Evolutionary conservation across 1,284 basidiomycete genomes (phyloP).

Genomic region (Sporisorium sorghi): DNA sequence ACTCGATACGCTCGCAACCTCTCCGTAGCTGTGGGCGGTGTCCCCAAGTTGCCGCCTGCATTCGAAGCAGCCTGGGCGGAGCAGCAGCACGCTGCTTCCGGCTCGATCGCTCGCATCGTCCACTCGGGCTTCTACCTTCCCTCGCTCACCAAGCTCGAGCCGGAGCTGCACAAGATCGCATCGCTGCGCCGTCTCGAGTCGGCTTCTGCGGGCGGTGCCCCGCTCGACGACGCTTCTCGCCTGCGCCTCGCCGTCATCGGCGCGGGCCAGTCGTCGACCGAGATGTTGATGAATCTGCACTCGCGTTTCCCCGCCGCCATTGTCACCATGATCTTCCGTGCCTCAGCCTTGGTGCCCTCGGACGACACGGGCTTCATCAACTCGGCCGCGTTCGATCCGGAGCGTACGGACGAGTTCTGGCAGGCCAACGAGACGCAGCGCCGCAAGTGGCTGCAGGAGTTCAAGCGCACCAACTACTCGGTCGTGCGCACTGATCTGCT

Average conservation of each 20-base stretch:
- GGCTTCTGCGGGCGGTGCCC: neutral
- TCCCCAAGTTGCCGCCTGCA: slow-evolving; percentile 53
- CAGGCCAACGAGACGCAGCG: slow-evolving; percentile 51
- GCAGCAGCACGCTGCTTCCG: slow-evolving; percentile 12
- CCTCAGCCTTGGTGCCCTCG: slow-evolving; percentile 63
- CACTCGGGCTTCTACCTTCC: slow-evolving; percentile 65
- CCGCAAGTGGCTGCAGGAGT: slow-evolving; percentile 60
- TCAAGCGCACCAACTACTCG: slow-evolving; percentile 68
- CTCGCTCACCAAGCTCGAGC: slow-evolving; percentile 52
- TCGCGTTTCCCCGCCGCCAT: slow-evolving; percentile 62
- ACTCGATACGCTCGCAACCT: slow-evolving; percentile 58
- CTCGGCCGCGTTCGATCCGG: slow-evolving; percentile 66
- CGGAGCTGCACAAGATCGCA: slow-evolving; percentile 39
- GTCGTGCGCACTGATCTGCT: slow-evolving; percentile 64
- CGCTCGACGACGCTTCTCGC: slow-evolving; percentile 27
- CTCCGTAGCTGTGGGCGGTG: slow-evolving; percentile 63
- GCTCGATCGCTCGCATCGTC: slow-evolving; percentile 47
- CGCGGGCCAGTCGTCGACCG: slow-evolving; percentile 66
- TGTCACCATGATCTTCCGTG: slow-evolving; percentile 65
- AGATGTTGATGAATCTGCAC: slow-evolving; percentile 66
- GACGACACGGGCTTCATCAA: slow-evolving; percentile 68
- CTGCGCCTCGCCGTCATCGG: slow-evolving; percentile 65
- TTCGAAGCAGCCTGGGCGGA: slow-evolving; percentile 48
- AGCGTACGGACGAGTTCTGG: slow-evolving; percentile 67
- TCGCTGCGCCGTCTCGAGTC: slow-evolving; percentile 18